Evolutionary conservation across 768 basidiomycete genomes (phyloP).

Genomic region (Pleurotus ostreatus): DNA sequence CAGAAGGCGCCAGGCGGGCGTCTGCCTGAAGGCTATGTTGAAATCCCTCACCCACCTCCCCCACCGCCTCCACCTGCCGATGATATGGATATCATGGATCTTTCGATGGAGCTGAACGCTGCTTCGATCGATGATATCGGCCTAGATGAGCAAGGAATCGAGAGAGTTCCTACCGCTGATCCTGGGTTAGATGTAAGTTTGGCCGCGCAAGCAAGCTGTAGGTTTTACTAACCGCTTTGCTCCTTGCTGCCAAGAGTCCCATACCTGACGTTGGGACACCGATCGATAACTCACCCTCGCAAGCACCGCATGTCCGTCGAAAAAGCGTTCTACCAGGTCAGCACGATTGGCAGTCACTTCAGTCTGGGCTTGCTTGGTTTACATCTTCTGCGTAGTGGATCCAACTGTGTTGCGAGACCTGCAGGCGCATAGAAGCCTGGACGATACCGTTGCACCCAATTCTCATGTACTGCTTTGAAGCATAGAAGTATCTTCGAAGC

Average conservation of each 20-base stretch:
- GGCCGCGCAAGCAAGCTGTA: neutral
- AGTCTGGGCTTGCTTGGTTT: slow-evolving; percentile 12
- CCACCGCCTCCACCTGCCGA: slow-evolving; percentile 74
- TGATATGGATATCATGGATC: slow-evolving; percentile 82
- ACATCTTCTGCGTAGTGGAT: slow-evolving; percentile 54
- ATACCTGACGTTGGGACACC: slow-evolving; percentile 56
- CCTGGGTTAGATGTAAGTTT: slow-evolving; percentile 78
- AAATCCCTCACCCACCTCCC: slow-evolving; percentile 68
- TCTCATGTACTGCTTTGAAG: slow-evolving; percentile 6
- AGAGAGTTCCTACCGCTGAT: slow-evolving; percentile 89
- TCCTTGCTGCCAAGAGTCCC: slow-evolving; percentile 41
- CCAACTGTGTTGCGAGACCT: slow-evolving; percentile 85
- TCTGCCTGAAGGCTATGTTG: slow-evolving; percentile 67
- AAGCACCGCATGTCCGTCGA: slow-evolving; percentile 82
- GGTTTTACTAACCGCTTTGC: slow-evolving; percentile 3
- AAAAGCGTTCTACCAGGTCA: slow-evolving; percentile 92
- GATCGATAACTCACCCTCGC: slow-evolving; percentile 53
- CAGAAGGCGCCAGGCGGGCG: slow-evolving; percentile 64
- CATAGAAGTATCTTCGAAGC: neutral
- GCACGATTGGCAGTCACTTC: slow-evolving; percentile 19
- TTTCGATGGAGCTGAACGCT: slow-evolving; percentile 86
- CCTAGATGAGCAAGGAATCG: slow-evolving; percentile 77
- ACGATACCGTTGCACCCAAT: slow-evolving; percentile 37
- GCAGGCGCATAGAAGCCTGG: slow-evolving; percentile 82
- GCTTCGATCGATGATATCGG: slow-evolving; percentile 77